phyloP scores from a whole-genome alignment of 2,329 filamentous ascomycete species.

The Botrytis galanthina region DNA sequence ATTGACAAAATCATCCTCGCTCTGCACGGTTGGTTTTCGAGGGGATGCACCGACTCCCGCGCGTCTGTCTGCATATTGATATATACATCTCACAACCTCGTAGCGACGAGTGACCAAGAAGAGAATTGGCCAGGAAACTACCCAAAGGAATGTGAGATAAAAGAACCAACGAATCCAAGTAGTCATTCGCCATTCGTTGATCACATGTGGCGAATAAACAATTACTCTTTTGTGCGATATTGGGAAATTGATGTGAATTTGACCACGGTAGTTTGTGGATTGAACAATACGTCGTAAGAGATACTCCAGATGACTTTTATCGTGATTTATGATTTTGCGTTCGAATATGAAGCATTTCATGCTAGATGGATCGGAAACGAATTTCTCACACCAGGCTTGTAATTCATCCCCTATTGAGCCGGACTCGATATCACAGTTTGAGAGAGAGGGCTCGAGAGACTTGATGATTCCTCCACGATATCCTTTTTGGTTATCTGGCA shows the following conservation, averaged over 20 bases:
- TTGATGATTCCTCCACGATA: conserved; percentile 63
- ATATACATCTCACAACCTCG: conserved; percentile 60
- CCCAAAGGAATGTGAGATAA: conserved; percentile 64
- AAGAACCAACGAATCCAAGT: conserved; percentile 64
- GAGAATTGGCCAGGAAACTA: conserved; percentile 69
- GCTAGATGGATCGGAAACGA: conserved; percentile 55
- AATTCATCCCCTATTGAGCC: conserved; percentile 19
- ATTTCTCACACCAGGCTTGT: conserved; percentile 63
- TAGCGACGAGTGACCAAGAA: conserved; percentile 66
- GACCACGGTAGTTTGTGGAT: conserved; percentile 65
- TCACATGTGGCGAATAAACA: conserved; percentile 60
- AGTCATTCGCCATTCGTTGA: conserved; percentile 64
- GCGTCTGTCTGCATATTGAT: conserved; percentile 29
- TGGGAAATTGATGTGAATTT: conserved; percentile 58
- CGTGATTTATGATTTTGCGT: conserved; percentile 57
- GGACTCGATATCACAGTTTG: conserved; percentile 28
- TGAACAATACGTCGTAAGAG: conserved; percentile 57
- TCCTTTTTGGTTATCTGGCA: conserved; percentile 57
- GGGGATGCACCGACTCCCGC: not conserved
- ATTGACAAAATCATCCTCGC: conserved; percentile 57
- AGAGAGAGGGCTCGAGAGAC: conserved; percentile 48
- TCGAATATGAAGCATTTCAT: conserved; percentile 57
- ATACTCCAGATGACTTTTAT: conserved; percentile 51
- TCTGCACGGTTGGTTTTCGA: conserved; percentile 35
- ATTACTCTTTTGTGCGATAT: conserved; percentile 55